Base-by-base conservation (phyloP, 2,329 filamentous ascomycete species). In the Arthrobotrys entomopaga region DNA sequence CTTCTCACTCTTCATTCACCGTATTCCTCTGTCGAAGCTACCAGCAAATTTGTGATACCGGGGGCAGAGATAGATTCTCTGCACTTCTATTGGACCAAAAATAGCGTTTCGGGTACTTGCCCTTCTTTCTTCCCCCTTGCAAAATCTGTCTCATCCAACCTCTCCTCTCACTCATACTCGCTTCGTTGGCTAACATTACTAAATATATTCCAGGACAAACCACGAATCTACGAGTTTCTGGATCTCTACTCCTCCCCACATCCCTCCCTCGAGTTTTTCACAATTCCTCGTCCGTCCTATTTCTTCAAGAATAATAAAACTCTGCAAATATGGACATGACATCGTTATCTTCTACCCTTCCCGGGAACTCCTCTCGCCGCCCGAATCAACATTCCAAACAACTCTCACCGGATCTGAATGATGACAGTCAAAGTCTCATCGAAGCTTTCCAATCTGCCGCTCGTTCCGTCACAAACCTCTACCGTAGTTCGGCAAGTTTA, bases 401-500 rank as follows among this genome's bases (percentile, higher is more conserved):
- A 20, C 61, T 50, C 16, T 67, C 70, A 4, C 70, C 63, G n/a
- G 70, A 74, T 15, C 64, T 48, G 15, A 61, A 58, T 16, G 57
- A 67, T 29, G 70, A 67, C 20, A 40, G 56, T 43, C 69, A 73
- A 42, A 58, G 48, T 15, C 63, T 74, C 52, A 74, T 74, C 42
- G 63, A 74, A 59, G 56, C 63, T 22, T 74, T 74, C 15, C 70
- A 74, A 42, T 52, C 63, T 20, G 70, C 70, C 43, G 70, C 70
- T 22, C 70, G 63, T n/a, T 74, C 70, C 50, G 70, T 74, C 38
- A 74, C 70, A 48, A 52, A 74, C 38, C 63, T 74, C 13, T 74
- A 74, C 70, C 70, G 70, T 24, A 58, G 57, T 26, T 74, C 70
- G 5, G 70, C 70, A 2, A 24, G 57, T 11, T 63, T 74, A 52